Conservation (phyloP, 352 stramenopile species). For the Phytophthora citrophthora region DNA sequence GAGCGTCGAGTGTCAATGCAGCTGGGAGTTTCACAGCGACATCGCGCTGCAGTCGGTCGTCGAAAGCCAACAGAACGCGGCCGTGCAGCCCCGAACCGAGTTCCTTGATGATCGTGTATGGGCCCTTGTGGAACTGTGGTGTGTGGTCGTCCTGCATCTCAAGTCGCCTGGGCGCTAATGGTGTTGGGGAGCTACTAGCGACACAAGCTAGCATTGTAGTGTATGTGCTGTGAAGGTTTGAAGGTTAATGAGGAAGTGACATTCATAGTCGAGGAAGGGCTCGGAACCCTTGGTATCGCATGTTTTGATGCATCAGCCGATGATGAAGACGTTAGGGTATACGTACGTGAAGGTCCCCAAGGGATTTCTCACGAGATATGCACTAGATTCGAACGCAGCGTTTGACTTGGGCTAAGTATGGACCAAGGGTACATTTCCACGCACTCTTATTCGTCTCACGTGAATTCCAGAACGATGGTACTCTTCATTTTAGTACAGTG, state of each 20-base stretch:
- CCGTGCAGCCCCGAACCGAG: conserved; percentile 71
- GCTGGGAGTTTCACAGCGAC: conserved; percentile 84
- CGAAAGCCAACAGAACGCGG: conserved; percentile 63
- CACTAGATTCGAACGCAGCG: conserved; percentile 16
- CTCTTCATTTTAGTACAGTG: neutral
- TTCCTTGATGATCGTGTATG: conserved; percentile 61
- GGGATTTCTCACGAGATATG: conserved; percentile 24
- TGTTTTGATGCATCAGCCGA: conserved; percentile 12
- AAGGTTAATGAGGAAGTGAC: conserved; percentile 23
- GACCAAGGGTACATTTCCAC: conserved; percentile 30
- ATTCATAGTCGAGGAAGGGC: neutral
- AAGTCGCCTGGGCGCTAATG: conserved; percentile 1
- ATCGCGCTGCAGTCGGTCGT: conserved; percentile 47
- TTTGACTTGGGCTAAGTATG: conserved; percentile 23
- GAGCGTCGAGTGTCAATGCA: conserved; percentile 35
- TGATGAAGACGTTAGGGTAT: too few relatives aligned
- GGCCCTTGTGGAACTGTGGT: conserved; percentile 29
- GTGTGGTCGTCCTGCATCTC: conserved; percentile 1
- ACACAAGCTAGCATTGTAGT: conserved; percentile 37
- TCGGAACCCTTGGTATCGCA: conserved; percentile 4
- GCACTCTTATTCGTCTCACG: conserved; percentile 19
- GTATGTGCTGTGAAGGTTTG: neutral
- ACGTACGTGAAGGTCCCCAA: conserved; percentile 18
- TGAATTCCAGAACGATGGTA: conserved; percentile 3
- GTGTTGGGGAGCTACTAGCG: conserved; percentile 9